Evolutionary conservation across 2,329 filamentous ascomycete species (phyloP).

Genomic region (Gaeumannomyces sp.): DNA sequence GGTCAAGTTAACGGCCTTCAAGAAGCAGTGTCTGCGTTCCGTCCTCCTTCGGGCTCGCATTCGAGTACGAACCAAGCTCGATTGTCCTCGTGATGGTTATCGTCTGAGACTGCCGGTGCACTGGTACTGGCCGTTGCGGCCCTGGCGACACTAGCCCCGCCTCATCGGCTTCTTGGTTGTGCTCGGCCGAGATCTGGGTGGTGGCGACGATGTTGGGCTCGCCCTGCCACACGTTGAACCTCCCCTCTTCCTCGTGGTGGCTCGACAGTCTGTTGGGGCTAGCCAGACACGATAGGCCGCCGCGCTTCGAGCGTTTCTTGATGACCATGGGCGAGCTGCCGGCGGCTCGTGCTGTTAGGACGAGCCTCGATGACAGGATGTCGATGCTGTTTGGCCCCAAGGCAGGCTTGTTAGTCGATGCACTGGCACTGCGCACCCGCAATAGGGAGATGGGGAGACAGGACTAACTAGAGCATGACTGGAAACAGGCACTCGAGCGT

Average conservation of each 20-base stretch:
- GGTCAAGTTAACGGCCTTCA: no score
- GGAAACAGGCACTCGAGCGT: conserved; percentile 36
- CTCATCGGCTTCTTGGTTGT: background rate
- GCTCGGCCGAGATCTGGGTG: background rate
- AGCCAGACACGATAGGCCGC: background rate
- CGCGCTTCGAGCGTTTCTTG: background rate
- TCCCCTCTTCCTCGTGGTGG: background rate
- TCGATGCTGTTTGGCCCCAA: conserved; percentile 14
- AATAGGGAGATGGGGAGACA: background rate
- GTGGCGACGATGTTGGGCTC: background rate
- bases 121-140: background rate
- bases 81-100: background rate
- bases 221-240: background rate
- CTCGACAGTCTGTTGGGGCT: background rate
- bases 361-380: background rate
- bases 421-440: background rate
- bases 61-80: background rate
- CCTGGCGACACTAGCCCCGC: background rate
- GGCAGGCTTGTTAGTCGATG: background rate
- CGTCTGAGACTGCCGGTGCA: background rate
- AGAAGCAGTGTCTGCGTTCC: no score
- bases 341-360: background rate
- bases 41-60: no score
- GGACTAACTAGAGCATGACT: conserved; percentile 31
- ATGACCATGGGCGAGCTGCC: background rate